Evolutionary conservation across 192 early-diverging fungal genomes (phyloP), one percentile per base, ranked within the genome.

Genomic region (Chytriomyces sp.): DNA sequence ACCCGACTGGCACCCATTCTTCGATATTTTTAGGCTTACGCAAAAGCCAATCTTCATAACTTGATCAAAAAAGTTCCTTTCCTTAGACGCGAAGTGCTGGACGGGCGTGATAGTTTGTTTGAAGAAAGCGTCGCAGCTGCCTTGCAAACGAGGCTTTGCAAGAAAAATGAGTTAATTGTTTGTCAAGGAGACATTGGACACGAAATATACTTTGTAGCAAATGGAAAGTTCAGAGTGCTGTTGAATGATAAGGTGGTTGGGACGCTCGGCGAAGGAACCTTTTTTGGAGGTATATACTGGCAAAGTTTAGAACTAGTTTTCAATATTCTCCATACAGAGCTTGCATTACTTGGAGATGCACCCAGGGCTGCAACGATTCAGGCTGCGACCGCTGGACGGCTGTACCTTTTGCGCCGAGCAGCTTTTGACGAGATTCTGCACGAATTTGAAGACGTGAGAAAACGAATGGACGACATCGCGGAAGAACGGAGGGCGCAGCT

Each of bases 41-140:
- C 44, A 22, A 49, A 49, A 22, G 44, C 44, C 22, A 22, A 14
- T 49, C 37, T 62, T 28, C 32, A 37, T 17, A n/a, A 38, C 14
- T 14, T 72, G 26, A 72, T 72, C 14, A 71, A 39, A 71, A 72
- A 72, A 52, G 67, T 72, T 2, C 69, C 70, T 17, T 72, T 72
- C 6, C 68, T 72, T 12, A 25, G 52, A 3, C 31, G 70, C 12
- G 39, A 39, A 22, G 26, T 33, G 17, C 5, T 4, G 2, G 70
- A 72, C 30, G 70, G 70, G n/a, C 59, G 70, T 6, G 70, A 72
- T 32, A 68, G 72, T 8, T 26, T 55, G 59, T 72, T 72, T 71
- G n/a, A 70, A 54, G 14, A 30, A 19, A 19, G 25, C 12, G 36
- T 72, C 25, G 68, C 67, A 10, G 28, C 14, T 4, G 7, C 70